Evolutionary conservation across 495 filamentous ascomycete genomes (phyloP), one percentile per base, ranked within the genome.

Genomic region (Aspergillus leporis): DNA sequence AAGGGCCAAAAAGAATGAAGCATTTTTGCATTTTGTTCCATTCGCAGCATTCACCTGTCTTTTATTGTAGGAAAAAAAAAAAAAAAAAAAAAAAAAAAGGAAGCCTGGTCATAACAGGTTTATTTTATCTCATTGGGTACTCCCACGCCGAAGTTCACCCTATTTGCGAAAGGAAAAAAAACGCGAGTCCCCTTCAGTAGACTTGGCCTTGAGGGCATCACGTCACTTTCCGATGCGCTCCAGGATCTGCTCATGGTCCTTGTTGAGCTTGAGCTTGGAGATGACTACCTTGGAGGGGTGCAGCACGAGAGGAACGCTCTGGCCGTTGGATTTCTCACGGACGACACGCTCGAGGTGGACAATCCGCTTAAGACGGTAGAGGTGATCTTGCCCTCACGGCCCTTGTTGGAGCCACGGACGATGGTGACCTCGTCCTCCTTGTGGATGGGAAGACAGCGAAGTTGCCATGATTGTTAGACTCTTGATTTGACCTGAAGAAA

Each of bases 251-350:
- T 97, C 93, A 67, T 94, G 89, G 80, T 98, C 94, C 87, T 96
- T 95, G 80, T 96, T 91, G 65, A 96, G 80, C 87, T 97, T 94
- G 73, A 98, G 82, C 84, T 97, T 97, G 75, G 88, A 96, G 81
- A 97, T 89, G 75, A 93, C 85, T 61, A 94, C 89, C 75, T 97
- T 97, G 76, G 86, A 90, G 61, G 94, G 87, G 75, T 91, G 85
- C 76, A 97, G 87, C 71, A 87, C 87, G 72, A 96, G 78, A 60
- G 91, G 92, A 16, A 96, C 91, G 67, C 82, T 86, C 82, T 94
- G 90, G 72, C 92, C 92, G 74, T 90, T 92, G 71, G 84, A 86
- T 86, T 97, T 97, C 77, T 98, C 93, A 70, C 91, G 88, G 72
- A 85, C 84, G 70, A 98, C 85, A 63, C 91, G 88, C 86, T 96